Conservation (phyloP, 768 basidiomycete species). For the Amanita subjunquillea region DNA sequence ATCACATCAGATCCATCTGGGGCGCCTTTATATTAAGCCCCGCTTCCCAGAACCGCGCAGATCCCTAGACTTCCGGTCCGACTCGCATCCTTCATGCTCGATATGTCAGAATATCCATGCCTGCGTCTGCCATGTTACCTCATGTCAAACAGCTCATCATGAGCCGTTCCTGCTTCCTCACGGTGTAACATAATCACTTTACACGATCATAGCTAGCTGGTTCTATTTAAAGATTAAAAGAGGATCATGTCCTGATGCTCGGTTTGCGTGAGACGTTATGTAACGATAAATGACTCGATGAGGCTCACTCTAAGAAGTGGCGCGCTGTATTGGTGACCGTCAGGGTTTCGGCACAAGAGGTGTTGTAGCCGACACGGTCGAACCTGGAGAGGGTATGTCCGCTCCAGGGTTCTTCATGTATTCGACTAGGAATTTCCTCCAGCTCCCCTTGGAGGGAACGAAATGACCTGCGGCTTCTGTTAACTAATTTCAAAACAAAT, state of each 20-base stretch:
- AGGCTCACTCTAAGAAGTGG: neutral
- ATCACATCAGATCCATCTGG: neutral
- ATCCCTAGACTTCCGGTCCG: neutral
- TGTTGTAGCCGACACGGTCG: slow-evolving; percentile 39
- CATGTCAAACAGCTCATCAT: neutral
- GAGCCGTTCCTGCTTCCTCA: neutral
- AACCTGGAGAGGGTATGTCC: slow-evolving; percentile 36
- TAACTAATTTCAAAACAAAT: neutral
- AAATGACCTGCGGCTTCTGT: slow-evolving; percentile 55
- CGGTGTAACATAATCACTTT: slow-evolving; percentile 1
- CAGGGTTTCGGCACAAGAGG: slow-evolving; percentile 21
- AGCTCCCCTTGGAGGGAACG: slow-evolving; percentile 66
- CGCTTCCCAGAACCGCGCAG: neutral
- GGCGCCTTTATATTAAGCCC: neutral
- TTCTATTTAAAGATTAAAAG: slow-evolving; percentile 3
- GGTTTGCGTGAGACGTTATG: neutral
- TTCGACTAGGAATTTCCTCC: slow-evolving; percentile 65
- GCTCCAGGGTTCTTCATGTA: slow-evolving; percentile 48
- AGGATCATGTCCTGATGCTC: neutral
- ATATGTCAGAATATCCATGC: neutral
- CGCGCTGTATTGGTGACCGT: neutral
- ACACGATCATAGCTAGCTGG: neutral
- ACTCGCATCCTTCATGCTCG: neutral
- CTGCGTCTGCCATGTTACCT: neutral
- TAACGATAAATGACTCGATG: neutral